Base-by-base conservation (phyloP, 148 eudicot species). In the Cornus kousa region DNA sequence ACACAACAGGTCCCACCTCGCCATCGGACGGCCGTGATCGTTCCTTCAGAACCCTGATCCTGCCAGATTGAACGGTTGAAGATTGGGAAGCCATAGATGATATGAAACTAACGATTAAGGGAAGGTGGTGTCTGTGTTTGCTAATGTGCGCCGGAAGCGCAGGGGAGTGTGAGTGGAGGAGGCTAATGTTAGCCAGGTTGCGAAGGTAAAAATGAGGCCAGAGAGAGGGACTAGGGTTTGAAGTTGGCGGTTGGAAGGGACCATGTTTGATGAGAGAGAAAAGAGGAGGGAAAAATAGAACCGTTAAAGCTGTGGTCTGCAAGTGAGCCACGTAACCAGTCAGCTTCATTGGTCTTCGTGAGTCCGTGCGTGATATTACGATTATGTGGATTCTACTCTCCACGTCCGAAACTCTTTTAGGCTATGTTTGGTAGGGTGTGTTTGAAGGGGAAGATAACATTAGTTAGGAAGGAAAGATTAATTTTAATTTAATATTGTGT, bases 1-100 rank as follows among this genome's bases (percentile, higher is more conserved):
- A 97, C 65, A 97, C 97, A 37, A 97, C 98, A 2, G 97, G 93
- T 0, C 93, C 97, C 39, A 23, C 64, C 2, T 66, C 80, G 6
- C 80, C 79, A 72, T 46, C 77, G 71, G 80, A 67, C 65, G 85
- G 86, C 55, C 66, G 72, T 4, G 79, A 50, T 19, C 87, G 88
- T 43, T 87, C 70, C 80, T 91, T 93, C 19, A 96, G 66, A 77
- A 94, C 73, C 82, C 96, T 87, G 57, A 91, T 72, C 70, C 99
- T 71, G 17, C 92, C 94, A 71, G 89, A 79, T 79, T 94, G 97
- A 60, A 90, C 87, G 35, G 75, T 75, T 23, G 85, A 28, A 33
- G 62, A 71, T 8, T 82, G 73, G 20, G 77, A 19, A 48, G 87
- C 79, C 88, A 82, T 86, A 19, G 84, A 31, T 80, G 55, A 22